Evolutionary conservation across 306 rosid species (phyloP), one percentile per base, ranked within the genome.

Genomic region (Clitoria ternatea): DNA sequence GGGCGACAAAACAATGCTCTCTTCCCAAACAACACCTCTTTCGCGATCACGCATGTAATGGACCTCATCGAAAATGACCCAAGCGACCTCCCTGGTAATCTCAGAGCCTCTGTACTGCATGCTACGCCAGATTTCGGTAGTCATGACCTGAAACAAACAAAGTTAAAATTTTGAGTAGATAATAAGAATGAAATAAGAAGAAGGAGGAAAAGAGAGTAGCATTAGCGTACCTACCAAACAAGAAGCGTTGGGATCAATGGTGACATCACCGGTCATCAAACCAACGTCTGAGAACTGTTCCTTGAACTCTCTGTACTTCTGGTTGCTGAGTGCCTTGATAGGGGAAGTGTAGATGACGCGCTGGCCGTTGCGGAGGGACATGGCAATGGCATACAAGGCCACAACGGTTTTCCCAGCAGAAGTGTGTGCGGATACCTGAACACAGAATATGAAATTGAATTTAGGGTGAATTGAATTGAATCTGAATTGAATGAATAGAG

Each of bases 11-110:
- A 94, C 95, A 82, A 94, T 94, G 86, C 99, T 90, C 79, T 94
- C 99, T 70, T 94, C 99, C 97, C 99, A 94, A 7, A 94, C 99
- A 8, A 94, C 99, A 7, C 99, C 99, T 61, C 99, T 85, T 74
- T 94, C 99, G 0, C 90, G 84, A 76, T 94, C 97, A 14, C 97
- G 91, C 99, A 91, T 94, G 81, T 94, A 94, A 82, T 94, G 99
- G 45, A 94, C 96, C 79, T 94, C 99, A 50, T 94, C 99, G 59
- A 94, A 94, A 63, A 94, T 86, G 5, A 94, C 73, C 99, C 99
- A 94, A 17, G 97, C 97, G 30, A 94, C 97, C 84, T 90, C 98
- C 66, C 91, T 84, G 0, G 90, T 90, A 22, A 94, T 47, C 87
- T 91, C 97, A 3, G 97, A 94, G 44, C 99, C 99, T 80, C 83